These are phyloP conservation scores for Amphirosellinia nigrospora DNA, from an alignment of 495 filamentous ascomycete species.

Conservation along the genomic window DNA sequence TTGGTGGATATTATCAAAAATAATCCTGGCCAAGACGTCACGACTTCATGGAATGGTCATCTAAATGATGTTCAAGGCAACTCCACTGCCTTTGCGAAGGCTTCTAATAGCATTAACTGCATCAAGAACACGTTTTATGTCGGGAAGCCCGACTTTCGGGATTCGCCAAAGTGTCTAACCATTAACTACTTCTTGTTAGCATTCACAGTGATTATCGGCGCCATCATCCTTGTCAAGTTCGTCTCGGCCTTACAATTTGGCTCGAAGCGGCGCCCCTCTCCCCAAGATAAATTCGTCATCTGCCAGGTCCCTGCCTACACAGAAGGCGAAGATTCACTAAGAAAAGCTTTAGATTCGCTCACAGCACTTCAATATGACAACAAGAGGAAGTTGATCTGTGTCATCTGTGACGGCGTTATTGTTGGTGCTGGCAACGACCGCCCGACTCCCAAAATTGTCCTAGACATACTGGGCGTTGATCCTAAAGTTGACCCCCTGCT, in stretches of 20 bases:
- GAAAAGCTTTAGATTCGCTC: constrained; percentile 91
- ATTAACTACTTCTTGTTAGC: constrained; percentile 91
- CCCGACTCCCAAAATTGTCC: constrained; percentile 94
- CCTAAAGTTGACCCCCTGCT: constrained; percentile 96
- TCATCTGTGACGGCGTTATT: constrained; percentile 95
- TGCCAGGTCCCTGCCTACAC: constrained; percentile 98
- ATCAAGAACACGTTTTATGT: constrained; percentile 83
- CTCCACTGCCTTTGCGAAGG: constrained; percentile 44
- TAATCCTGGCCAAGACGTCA: constrained; percentile 80
- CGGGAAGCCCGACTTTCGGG: constrained; percentile 84
- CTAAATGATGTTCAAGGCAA: constrained; percentile 44
- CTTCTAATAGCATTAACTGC: constrained; percentile 71
- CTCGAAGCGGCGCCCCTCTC: constrained; percentile 83
- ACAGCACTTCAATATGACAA: constrained; percentile 96
- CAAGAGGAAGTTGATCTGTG: constrained; percentile 92
- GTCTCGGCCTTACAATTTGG: constrained; percentile 93
- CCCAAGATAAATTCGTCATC: constrained; percentile 98
- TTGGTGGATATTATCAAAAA: constrained; percentile 70
- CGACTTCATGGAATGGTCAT: constrained; percentile 61
- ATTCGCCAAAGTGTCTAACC: constrained; percentile 75
- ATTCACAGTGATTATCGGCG: constrained; percentile 80
- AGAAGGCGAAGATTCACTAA: constrained; percentile 91
- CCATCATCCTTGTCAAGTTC: constrained; percentile 87
- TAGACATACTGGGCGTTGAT: constrained; percentile 96
- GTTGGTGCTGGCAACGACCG: constrained; percentile 96